Evolutionary conservation across 495 filamentous ascomycete species (phyloP), one percentile per base, ranked within the genome.

Genomic region (Parmelia sp.): DNA sequence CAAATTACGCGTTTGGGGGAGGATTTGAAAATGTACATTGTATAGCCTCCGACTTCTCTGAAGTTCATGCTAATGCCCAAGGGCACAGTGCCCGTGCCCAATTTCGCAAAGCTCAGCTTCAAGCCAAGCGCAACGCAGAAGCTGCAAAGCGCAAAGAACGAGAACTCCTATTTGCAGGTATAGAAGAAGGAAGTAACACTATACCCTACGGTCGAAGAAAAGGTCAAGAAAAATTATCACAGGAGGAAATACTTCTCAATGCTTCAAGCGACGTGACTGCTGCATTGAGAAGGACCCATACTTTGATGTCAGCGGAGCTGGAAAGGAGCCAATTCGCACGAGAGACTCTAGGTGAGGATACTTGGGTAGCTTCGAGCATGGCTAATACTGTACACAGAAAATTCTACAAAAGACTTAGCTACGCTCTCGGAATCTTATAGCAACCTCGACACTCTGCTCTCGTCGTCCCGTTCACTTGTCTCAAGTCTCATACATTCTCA

Each of bases 191-290:
- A 74, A 71, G 44, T 74, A 73, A 56, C 67, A 74, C 39, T 71
- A 74, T 65, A 64, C 80, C 71, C 68, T 68, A 68, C 37, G 75
- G 67, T 57, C 71, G 73, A 36, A 74, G 71, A 37, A 72, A 73
- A 44, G 69, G 78, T 4, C 71, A 74, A n/a, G 74, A 79, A 14
- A 80, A 77, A 62, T 70, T 85, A 39, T 83, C 84, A 17, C 84
- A 90, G 59, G 84, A 89, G 70, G 86, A 91, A 58, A 74, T 90
- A 57, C 77, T 87, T 55, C 74, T 90, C 49, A 82, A 82, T 73
- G 88, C 94, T 3, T 89, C 88, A 23, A 85, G 76, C 63, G 90
- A 96, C 76, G 88, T 99, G 31, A 97, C 95, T 6, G 78, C 86
- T 39, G 87, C 91, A 0, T 79, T 99, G 49, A 83, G 90, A 57